These are phyloP conservation scores for Verbena officinalis DNA, from an alignment of 257 asterid species.

Conservation along the genomic window DNA sequence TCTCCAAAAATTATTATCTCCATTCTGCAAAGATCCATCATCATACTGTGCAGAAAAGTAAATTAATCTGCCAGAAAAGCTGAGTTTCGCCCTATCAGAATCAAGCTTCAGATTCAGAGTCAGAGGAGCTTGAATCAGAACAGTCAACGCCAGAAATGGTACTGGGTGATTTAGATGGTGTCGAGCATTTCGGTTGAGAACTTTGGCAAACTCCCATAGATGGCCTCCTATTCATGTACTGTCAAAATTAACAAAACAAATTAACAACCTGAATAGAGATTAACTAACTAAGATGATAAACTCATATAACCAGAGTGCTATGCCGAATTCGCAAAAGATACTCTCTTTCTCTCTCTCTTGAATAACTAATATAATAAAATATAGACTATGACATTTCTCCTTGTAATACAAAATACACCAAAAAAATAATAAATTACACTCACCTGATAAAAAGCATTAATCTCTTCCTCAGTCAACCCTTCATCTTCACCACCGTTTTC, in stretches of 20 bases:
- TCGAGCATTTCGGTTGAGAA: constrained; percentile 41
- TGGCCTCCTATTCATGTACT: constrained; percentile 68
- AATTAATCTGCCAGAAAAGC: constrained; percentile 30
- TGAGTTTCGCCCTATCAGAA: constrained; percentile 21
- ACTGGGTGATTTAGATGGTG: constrained; percentile 32
- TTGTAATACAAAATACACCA: background rate
- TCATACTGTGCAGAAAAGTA: constrained; percentile 31
- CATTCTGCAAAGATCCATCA: constrained; percentile 33
- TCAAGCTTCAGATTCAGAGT: constrained; percentile 51
- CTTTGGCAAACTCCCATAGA: constrained; percentile 45
- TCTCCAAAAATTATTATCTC: constrained; percentile 41
- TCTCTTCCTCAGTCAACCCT: constrained; percentile 84
- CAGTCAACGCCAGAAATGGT: constrained; percentile 39
- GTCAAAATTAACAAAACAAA: constrained; percentile 22
- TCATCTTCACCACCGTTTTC: constrained; percentile 86
- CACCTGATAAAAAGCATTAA: constrained; percentile 72
- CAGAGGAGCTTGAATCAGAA: constrained; percentile 47
- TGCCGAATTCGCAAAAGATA: too few species aligned
- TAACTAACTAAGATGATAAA: background rate
- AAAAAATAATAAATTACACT: background rate
- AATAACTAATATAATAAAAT: background rate
- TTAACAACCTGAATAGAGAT: constrained; percentile 5
- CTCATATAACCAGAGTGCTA: background rate
- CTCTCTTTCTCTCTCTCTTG: too few species aligned
- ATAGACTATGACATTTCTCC: background rate